These are phyloP conservation scores for Euphorbia pulcherrima DNA, from an alignment of 345 rosid genomes.

Conservation along the genomic window DNA sequence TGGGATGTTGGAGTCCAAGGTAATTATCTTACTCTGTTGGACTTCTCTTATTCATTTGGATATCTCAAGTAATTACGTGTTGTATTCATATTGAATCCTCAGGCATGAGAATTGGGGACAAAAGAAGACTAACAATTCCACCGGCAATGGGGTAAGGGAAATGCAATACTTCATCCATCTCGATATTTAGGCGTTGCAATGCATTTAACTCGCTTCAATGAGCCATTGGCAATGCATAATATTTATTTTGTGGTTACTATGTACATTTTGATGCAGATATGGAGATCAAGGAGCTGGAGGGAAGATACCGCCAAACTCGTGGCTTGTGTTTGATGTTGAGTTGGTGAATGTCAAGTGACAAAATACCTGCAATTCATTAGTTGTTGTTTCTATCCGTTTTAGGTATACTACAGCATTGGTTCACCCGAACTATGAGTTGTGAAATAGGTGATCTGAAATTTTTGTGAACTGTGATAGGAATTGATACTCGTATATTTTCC, in stretches of 20 bases:
- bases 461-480: background rate
- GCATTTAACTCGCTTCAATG: no score
- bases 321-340: conserved; percentile 72
- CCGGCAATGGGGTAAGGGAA: conserved; percentile 70
- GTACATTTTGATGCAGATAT: conserved; percentile 36
- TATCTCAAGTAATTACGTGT: background rate
- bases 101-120: conserved; percentile 90
- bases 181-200: background rate
- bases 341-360: conserved; percentile 46
- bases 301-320: conserved; percentile 62
- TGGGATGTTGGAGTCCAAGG: conserved; percentile 98
- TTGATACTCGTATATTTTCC: no score
- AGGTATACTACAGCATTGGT: background rate
- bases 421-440: background rate
- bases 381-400: background rate
- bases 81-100: conserved; percentile 7
- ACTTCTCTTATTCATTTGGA: background rate
- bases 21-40: conserved; percentile 24
- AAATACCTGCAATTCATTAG: background rate
- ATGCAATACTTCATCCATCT: background rate
- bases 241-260: background rate
- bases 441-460: conserved; percentile 6
- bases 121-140: conserved; percentile 68
- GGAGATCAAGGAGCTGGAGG: conserved; percentile 38
- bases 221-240: no score